These are phyloP conservation scores for Fusarium vanettenii DNA, from an alignment of 2,329 filamentous ascomycete genomes.

Conservation along the genomic window DNA sequence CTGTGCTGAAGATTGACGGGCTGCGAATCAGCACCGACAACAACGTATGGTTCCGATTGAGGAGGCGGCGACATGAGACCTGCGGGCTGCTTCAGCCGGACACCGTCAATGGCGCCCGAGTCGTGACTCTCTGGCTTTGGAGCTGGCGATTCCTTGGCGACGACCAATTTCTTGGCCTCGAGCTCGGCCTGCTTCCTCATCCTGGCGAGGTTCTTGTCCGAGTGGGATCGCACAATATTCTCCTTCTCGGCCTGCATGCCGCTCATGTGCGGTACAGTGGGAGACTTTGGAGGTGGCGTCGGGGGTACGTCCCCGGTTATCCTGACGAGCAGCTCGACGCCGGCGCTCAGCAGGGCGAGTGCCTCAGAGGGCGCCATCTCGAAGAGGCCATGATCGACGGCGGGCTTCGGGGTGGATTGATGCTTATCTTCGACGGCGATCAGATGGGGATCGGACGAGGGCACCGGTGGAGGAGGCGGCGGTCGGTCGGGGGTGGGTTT, in stretches of 20 bases:
- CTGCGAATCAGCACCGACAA: constrained; percentile 77
- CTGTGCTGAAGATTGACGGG: constrained; percentile 82
- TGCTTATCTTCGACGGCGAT: constrained; percentile 38
- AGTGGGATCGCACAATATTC: constrained; percentile 68
- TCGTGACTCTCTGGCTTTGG: constrained; percentile 9
- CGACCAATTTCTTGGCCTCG: constrained; percentile 39
- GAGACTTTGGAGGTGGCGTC: constrained; percentile 76
- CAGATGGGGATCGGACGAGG: constrained; percentile 53
- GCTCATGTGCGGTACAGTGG: constrained; percentile 74
- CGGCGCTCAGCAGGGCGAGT: constrained; percentile 80
- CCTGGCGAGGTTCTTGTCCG: constrained; percentile 63
- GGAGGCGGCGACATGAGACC: constrained; percentile 39
- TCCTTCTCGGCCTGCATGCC: constrained; percentile 72
- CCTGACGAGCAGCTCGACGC: constrained; percentile 76
- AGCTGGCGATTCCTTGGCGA: constrained; percentile 20
- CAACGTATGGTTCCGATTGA: constrained; percentile 63
- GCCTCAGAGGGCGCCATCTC: constrained; percentile 78
- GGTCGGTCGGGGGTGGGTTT: constrained; percentile 40
- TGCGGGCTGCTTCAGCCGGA: constrained; percentile 59
- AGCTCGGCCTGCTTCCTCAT: constrained; percentile 56
- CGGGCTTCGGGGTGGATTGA: constrained; percentile 35
- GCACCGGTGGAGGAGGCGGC: constrained; percentile 57
- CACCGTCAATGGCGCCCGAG: constrained; percentile 63
- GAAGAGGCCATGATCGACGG: constrained; percentile 73
- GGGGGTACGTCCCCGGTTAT: constrained; percentile 83